Conservation (phyloP, 163 green algal genomes). For the Chlamydomonas reinhardtii region DNA sequence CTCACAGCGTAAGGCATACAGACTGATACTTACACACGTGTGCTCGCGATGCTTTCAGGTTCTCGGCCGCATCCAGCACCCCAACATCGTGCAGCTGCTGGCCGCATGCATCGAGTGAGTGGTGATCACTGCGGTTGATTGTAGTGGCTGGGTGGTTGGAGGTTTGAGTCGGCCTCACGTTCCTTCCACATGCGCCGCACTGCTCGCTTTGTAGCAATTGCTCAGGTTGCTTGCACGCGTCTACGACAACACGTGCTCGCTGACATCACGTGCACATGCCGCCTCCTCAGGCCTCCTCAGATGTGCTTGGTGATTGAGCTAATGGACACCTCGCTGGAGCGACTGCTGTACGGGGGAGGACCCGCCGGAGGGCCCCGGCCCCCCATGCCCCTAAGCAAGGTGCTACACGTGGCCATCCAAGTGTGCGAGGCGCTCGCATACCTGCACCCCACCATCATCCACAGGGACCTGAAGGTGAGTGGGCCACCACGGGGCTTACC, state of each 20-base stretch:
- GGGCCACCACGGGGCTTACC: too few species aligned
- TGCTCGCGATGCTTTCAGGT: too few species aligned
- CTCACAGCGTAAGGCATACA: too few species aligned
- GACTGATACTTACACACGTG: too few species aligned
- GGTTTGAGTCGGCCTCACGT: too few species aligned
- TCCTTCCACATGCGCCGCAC: too few species aligned
- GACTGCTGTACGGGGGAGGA: conserved; percentile 11
- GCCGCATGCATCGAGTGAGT: not conserved
- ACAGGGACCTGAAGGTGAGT: not conserved
- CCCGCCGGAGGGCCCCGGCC: not conserved
- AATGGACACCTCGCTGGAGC: conserved; percentile 24
- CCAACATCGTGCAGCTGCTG: conserved; percentile 22
- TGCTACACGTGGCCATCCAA: not conserved
- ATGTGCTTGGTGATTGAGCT: conserved; percentile 36
- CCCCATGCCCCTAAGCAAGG: not conserved
- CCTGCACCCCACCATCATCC: not conserved
- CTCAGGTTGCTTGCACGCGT: too few species aligned
- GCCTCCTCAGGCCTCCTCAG: not conserved
- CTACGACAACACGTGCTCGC: too few species aligned
- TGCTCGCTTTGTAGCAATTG: too few species aligned
- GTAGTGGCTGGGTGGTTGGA: too few species aligned
- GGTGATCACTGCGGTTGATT: too few species aligned
- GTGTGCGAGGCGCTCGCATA: not conserved
- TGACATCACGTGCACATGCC: too few species aligned
- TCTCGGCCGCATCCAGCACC: not conserved